phyloP scores from a whole-genome alignment of 345 rosid species.

The Streptanthus diversifolius region DNA sequence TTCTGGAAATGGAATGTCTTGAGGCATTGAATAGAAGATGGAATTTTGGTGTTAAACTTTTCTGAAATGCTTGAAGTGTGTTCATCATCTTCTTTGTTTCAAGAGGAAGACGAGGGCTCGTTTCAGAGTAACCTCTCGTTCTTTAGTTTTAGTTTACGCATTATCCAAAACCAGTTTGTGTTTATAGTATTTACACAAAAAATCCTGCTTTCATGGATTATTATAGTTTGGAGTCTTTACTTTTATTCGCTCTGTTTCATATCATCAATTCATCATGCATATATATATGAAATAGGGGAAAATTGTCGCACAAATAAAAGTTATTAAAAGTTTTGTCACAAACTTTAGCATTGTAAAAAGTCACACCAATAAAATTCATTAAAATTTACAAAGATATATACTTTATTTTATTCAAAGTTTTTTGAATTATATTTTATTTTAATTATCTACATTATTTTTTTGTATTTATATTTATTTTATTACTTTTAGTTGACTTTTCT shows the following conservation, averaged over 20 bases:
- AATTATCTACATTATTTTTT: too few relatives aligned
- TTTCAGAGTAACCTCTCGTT: constrained; percentile 33
- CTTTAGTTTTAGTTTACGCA: constrained; percentile 23
- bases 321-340: too few relatives aligned
- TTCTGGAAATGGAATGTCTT: constrained; percentile 12
- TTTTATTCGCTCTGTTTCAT: neutral
- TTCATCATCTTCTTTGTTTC: constrained; percentile 28
- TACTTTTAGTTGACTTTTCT: too few relatives aligned
- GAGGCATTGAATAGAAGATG: constrained; percentile 21
- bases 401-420: too few relatives aligned
- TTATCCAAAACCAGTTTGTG: constrained; percentile 34
- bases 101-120: constrained; percentile 19
- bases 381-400: too few relatives aligned
- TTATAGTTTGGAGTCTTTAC: neutral
- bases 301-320: too few relatives aligned
- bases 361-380: too few relatives aligned
- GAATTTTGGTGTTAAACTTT: constrained; percentile 28
- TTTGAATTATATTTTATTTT: too few relatives aligned
- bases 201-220: neutral
- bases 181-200: constrained; percentile 2
- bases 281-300: too few relatives aligned
- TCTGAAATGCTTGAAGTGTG: constrained; percentile 31
- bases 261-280: too few relatives aligned
- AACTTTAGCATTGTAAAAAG: too few relatives aligned
- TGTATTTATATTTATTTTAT: too few relatives aligned